Conservation (phyloP, 805 yeast genomes). For the Saccharomycopsis sp. region DNA sequence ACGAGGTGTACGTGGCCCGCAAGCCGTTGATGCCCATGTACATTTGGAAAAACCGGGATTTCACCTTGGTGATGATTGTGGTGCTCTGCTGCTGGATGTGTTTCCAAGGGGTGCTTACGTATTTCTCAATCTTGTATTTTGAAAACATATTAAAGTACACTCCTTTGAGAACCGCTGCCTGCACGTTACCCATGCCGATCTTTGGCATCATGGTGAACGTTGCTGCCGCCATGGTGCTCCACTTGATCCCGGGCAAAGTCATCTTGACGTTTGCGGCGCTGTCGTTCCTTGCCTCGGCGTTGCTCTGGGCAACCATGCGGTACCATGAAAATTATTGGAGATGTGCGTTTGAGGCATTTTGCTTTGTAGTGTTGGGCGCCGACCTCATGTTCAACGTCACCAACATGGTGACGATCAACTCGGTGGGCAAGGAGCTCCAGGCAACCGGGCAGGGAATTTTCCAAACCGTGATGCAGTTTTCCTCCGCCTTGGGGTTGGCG, state of each 20-base stretch:
- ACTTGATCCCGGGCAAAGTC: slow-evolving; percentile 33
- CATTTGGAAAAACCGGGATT: slow-evolving; percentile 33
- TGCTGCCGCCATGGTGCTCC: slow-evolving; percentile 39
- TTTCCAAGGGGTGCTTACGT: slow-evolving; percentile 34
- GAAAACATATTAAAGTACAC: slow-evolving; percentile 32
- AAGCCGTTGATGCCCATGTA: slow-evolving; percentile 42
- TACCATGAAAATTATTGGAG: slow-evolving; percentile 33
- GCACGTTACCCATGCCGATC: slow-evolving; percentile 36
- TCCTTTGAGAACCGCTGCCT: slow-evolving; percentile 36
- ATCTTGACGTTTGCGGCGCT: slow-evolving; percentile 30
- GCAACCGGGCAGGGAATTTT: slow-evolving; percentile 42
- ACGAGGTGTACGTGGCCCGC: slow-evolving; percentile 32
- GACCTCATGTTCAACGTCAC: slow-evolving; percentile 39
- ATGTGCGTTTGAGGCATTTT: slow-evolving; percentile 38
- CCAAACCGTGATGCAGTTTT: slow-evolving; percentile 35
- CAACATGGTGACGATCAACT: slow-evolving; percentile 34
- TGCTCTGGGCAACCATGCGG: slow-evolving; percentile 36
- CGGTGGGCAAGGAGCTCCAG: slow-evolving; percentile 33
- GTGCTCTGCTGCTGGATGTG: slow-evolving; percentile 34
- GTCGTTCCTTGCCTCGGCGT: slow-evolving; percentile 30
- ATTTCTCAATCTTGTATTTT: slow-evolving; percentile 35
- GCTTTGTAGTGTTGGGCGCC: slow-evolving; percentile 36
- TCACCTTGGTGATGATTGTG: slow-evolving; percentile 32
- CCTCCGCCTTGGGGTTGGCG: slow-evolving; percentile 36
- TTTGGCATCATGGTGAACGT: slow-evolving; percentile 35